A percentile compares a stretch with the other conserved stretches of the same genome.
Conservation (phyloP, 129 eudicot genomes). For the Calendula officinalis region DNA sequence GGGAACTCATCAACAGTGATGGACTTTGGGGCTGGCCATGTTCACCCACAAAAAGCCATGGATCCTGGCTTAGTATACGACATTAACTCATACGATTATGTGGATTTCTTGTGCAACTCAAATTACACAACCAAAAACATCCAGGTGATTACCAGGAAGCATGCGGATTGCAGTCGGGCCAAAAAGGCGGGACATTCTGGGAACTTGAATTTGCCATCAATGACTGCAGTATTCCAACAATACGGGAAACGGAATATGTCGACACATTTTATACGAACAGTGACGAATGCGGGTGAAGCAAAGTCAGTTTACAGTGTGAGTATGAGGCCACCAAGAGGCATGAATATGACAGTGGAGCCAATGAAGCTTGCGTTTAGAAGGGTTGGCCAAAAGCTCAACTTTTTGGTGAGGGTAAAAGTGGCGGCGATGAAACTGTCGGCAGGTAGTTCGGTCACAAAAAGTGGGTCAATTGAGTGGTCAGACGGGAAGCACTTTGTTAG, state of each 20-base stretch:
- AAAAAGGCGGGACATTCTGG: conserved; percentile 77
- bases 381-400: conserved; percentile 72
- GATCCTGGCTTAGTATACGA: conserved; percentile 90
- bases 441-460: conserved; percentile 58
- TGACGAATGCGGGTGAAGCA: conserved; percentile 70
- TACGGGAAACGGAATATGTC: conserved; percentile 66
- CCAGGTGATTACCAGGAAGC: conserved; percentile 56
- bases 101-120: conserved; percentile 77
- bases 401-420: conserved; percentile 67
- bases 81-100: conserved; percentile 59
- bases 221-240: conserved; percentile 73
- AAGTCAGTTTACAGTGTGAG: conserved; percentile 57
- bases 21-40: conserved; percentile 96
- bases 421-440: conserved; percentile 57
- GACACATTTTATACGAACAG: conserved; percentile 70
- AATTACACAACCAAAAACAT: conserved; percentile 69
- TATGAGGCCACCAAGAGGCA: conserved; percentile 57
- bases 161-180: conserved; percentile 55
- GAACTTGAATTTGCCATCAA: conserved; percentile 73
- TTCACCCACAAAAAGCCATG: conserved; percentile 86
- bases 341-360: conserved; percentile 68
- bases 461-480: conserved; percentile 76
- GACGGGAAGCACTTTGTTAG: conserved; percentile 77
- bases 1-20: conserved; percentile 76
- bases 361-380: conserved; percentile 60